phyloP scores from a whole-genome alignment of 768 basidiomycete species.

The Jaapia argillacea region DNA sequence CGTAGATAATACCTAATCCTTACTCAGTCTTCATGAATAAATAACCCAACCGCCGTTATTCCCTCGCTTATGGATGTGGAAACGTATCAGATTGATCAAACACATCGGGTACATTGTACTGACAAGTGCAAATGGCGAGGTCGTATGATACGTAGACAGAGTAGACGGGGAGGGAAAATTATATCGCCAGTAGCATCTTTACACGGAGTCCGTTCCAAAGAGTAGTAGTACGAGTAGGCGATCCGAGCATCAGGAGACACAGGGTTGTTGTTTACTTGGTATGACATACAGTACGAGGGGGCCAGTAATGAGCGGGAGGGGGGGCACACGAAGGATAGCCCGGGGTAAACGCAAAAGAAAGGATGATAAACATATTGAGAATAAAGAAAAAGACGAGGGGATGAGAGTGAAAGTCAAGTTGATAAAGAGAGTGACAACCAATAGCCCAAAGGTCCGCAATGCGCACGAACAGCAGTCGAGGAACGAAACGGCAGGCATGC shows the following conservation, averaged over 20 bases:
- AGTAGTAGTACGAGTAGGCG: conserved; percentile 1
- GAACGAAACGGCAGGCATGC: conserved; percentile 3
- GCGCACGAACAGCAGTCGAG: conserved; percentile 7
- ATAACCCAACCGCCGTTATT: not conserved
- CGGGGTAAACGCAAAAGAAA: not conserved
- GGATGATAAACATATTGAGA: not conserved
- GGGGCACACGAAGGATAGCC: not conserved
- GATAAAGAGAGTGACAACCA: conserved; percentile 52
- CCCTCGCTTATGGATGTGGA: not conserved
- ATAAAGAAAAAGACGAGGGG: not conserved
- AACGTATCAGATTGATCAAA: too few species aligned
- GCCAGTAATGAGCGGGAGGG: conserved; percentile 16
- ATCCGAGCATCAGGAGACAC: conserved; percentile 21
- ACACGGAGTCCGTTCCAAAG: not conserved
- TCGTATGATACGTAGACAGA: too few species aligned
- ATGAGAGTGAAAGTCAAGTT: conserved; percentile 23
- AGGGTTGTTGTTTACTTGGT: too few species aligned
- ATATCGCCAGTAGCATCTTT: not conserved
- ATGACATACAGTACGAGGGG: conserved; percentile 21
- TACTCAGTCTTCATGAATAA: not conserved
- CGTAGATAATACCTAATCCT: not conserved
- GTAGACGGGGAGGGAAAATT: too few species aligned
- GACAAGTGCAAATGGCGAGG: not conserved
- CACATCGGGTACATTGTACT: not conserved
- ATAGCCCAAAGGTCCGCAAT: conserved; percentile 39